Conservation (phyloP, 495 filamentous ascomycete species). For the Penicillium ochrochloron region DNA sequence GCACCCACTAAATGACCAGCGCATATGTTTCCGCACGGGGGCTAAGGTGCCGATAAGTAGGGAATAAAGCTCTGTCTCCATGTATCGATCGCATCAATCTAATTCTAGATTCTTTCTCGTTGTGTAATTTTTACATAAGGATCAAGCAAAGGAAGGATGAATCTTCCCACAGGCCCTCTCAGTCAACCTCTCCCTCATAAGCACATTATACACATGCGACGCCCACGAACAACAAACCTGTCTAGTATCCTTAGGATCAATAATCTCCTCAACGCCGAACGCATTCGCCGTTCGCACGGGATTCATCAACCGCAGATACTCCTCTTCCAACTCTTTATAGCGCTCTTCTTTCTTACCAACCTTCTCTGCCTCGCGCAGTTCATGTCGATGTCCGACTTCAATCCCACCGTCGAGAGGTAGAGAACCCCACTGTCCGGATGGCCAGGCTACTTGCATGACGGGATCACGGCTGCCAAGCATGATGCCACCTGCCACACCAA, state of each 20-base stretch:
- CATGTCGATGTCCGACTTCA: conserved; percentile 62
- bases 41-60: too few species aligned
- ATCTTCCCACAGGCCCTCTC: conserved; percentile 57
- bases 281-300: conserved; percentile 66
- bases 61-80: not conserved
- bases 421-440: conserved; percentile 63
- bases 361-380: conserved; percentile 59
- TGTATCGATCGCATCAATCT: not conserved
- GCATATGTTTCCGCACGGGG: too few species aligned
- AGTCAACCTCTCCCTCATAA: conserved; percentile 53
- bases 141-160: conserved; percentile 51
- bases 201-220: conserved; percentile 55
- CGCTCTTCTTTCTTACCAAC: conserved; percentile 50
- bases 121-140: not conserved
- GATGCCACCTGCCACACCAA: conserved; percentile 64
- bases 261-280: conserved; percentile 67
- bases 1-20: too few species aligned
- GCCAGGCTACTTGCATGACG: conserved; percentile 64
- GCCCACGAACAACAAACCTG: conserved; percentile 57
- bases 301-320: conserved; percentile 65
- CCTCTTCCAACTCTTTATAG: conserved; percentile 60
- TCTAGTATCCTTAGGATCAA: conserved; percentile 64
- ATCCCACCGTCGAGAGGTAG: conserved; percentile 65
- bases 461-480: conserved; percentile 66
- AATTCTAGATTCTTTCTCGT: not conserved